A percentile compares a stretch with the other conserved stretches of the same genome.
These are phyloP conservation scores for Lagenidium giganteum DNA, from an alignment of 352 stramenopile genomes.

Conservation along the genomic window DNA sequence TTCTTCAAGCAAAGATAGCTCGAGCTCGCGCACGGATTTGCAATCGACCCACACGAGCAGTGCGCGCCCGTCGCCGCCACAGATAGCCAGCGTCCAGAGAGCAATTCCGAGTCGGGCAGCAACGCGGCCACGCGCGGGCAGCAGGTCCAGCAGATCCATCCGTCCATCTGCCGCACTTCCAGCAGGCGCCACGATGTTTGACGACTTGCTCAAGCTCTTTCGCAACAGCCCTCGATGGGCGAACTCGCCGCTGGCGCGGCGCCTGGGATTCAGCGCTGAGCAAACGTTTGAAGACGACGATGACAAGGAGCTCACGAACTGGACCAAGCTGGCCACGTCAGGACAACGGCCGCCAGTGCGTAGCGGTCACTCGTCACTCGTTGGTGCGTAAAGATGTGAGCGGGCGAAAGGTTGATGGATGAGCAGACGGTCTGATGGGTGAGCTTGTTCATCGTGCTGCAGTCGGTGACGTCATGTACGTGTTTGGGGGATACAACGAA, in stretches of 20 bases:
- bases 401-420: not conserved
- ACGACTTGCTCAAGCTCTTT: slow-evolving; percentile 79
- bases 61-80: too few relatives aligned
- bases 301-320: slow-evolving; percentile 60
- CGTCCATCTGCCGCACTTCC: too few relatives aligned
- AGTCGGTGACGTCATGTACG: slow-evolving; percentile 79
- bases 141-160: too few relatives aligned
- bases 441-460: not conserved
- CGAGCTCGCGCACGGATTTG: too few relatives aligned
- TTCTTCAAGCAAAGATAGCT: too few relatives aligned
- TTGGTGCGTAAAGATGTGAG: slow-evolving; percentile 34
- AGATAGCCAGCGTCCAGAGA: too few relatives aligned
- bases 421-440: not conserved
- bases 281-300: slow-evolving; percentile 57
- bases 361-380: slow-evolving; percentile 71
- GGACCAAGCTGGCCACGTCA: slow-evolving; percentile 66
- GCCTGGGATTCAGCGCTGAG: slow-evolving; percentile 64
- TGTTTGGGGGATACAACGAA: slow-evolving; percentile 86
- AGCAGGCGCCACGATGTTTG: too few relatives aligned
- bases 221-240: slow-evolving; percentile 75
- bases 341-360: slow-evolving; percentile 63
- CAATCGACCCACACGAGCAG: too few relatives aligned
- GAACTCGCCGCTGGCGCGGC: slow-evolving; percentile 66
- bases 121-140: too few relatives aligned
- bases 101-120: too few relatives aligned